A percentile compares a stretch with the other conserved stretches of the same genome.
phyloP scores from a whole-genome alignment of 129 eudicot species.

The Scalesia atractyloides region DNA sequence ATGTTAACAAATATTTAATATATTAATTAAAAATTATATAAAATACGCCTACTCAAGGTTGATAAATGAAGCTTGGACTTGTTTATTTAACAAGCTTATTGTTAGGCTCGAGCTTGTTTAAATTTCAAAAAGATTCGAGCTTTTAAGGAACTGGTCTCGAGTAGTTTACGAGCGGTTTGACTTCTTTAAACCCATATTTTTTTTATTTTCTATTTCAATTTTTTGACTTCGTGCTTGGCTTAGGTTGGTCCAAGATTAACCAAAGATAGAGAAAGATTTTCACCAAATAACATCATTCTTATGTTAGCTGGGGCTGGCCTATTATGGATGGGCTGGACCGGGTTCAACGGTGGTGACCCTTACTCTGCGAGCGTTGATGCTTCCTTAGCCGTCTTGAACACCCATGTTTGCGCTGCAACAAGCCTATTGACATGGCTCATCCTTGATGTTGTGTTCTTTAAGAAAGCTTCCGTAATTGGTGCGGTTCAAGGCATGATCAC shows the following conservation, averaged over 20 bases:
- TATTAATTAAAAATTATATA: no score
- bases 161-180: no score
- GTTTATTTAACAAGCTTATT: no score
- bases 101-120: no score
- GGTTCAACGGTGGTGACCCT: slow-evolving; percentile 23
- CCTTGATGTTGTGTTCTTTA: slow-evolving; percentile 12
- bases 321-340: slow-evolving; percentile 18
- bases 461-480: slow-evolving; percentile 17
- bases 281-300: slow-evolving; percentile 13
- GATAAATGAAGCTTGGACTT: no score
- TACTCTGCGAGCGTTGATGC: slow-evolving; percentile 4
- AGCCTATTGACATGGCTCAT: slow-evolving; percentile 22
- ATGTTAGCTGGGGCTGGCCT: slow-evolving; percentile 21
- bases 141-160: no score
- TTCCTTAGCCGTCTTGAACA: slow-evolving; percentile 25
- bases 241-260: slow-evolving; percentile 22
- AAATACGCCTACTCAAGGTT: no score
- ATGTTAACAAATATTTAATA: no score
- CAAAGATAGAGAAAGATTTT: slow-evolving; percentile 15
- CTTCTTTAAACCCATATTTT: no score
- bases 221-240: neutral
- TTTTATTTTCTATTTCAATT: neutral
- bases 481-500: slow-evolving; percentile 25
- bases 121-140: no score
- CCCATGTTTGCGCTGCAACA: slow-evolving; percentile 10